phyloP scores from a whole-genome alignment of 768 basidiomycete species.

The Tephrocybe sp. region DNA sequence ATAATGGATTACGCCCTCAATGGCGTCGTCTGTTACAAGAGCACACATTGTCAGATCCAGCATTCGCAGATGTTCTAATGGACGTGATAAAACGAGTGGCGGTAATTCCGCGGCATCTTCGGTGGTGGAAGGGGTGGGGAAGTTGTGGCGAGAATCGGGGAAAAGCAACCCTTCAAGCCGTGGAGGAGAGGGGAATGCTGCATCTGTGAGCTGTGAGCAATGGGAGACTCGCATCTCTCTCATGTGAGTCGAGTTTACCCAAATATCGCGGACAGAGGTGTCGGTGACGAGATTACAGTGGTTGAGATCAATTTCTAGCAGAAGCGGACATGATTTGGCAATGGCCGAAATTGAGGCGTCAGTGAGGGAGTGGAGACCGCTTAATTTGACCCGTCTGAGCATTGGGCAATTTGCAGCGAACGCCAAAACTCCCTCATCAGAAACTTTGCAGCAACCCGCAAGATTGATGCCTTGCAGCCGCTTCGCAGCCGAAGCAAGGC shows the following conservation, averaged over 20 bases:
- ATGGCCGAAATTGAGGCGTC: conserved; percentile 75
- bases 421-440: conserved; percentile 73
- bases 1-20: conserved; percentile 79
- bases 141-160: conserved; percentile 38
- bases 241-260: conserved; percentile 77
- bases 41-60: conserved; percentile 88
- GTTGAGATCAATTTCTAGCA: conserved; percentile 94
- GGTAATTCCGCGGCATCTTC: conserved; percentile 47
- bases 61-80: conserved; percentile 86
- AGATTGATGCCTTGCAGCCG: conserved; percentile 92
- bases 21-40: conserved; percentile 75
- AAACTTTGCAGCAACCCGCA: conserved; percentile 75
- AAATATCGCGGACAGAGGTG: conserved; percentile 74
- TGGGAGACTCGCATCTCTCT: conserved; percentile 88
- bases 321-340: conserved; percentile 73
- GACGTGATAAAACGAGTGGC: conserved; percentile 60
- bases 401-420: conserved; percentile 73
- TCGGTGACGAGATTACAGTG: conserved; percentile 79
- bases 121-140: conserved; percentile 30
- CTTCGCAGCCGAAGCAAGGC: conserved; percentile 65
- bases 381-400: conserved; percentile 88
- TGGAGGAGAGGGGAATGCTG: conserved; percentile 78
- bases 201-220: conserved; percentile 74
- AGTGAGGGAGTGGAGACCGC: conserved; percentile 70
- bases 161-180: conserved; percentile 32